Evolutionary conservation across 129 eudicot genomes (phyloP), one percentile per base, ranked within the genome.

Genomic region (Lactuca sativa): DNA sequence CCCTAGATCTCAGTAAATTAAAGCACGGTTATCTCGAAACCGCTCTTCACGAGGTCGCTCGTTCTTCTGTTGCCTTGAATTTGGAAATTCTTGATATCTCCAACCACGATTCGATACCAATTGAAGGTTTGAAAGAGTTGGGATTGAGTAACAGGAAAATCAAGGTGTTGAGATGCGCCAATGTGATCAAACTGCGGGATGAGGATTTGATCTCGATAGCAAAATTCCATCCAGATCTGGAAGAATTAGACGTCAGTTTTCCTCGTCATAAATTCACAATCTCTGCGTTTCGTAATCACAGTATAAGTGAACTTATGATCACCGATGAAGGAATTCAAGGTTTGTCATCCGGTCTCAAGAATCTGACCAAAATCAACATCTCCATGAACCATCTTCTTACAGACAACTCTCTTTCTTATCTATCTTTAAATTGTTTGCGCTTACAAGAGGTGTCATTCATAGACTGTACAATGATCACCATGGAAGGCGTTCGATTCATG

Each of bases 181-280:
- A 64, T 33, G 31, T 88, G 1, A 13, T 17, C 37, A 64, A 15
- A 30, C 48, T 84, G 51, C 15, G 83, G 3, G 95, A 88, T 65
- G 15, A 1, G 6, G 95, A 85, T 77, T 75, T 88, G 82, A 43
- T 69, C 0, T 70, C 56, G 7, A 69, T 88, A 18, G 80, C 61
- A 4, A 70, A 73, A 53, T 68, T 31, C 32, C 33, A 71, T 34
- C 81, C 84, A 0, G 69, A 52, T 55, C 77, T 88, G 67, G 95
- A 82, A 57, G 95, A 84, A 30, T 47, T 88, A 13, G 88, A 88
- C 72, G 43, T 88, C 16, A 84, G 90, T 80, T 76, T 71, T 48
- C 90, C 95, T 40, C 70, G 57, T 14, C 71, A 74, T 62, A 77
- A 76, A 34, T 75, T 36, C 37, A 65, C 58, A 4, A 6, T n/a